These are phyloP conservation scores for Fusarium sp. DNA, from an alignment of 2,329 filamentous ascomycete genomes.

Conservation along the genomic window DNA sequence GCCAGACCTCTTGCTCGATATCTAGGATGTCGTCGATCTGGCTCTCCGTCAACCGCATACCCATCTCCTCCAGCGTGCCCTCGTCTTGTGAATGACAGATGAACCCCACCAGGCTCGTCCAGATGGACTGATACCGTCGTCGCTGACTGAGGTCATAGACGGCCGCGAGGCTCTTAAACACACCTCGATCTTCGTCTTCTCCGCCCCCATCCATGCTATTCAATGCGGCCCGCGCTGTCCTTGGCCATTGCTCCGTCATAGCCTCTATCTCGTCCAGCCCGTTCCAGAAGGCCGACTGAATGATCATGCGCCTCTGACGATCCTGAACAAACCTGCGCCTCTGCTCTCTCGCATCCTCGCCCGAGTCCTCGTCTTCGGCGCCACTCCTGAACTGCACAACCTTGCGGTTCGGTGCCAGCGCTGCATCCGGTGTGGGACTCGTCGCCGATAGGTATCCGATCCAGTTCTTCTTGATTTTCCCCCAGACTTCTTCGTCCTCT, in stretches of 20 bases:
- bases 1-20: no score
- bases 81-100: no score
- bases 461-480: slow-evolving; percentile 1
- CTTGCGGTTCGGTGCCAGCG: slow-evolving; percentile 6
- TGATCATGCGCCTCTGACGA: no score
- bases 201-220: not conserved
- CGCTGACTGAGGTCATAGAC: not conserved
- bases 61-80: no score
- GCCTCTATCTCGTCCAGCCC: slow-evolving; percentile 3
- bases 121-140: not conserved
- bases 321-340: no score
- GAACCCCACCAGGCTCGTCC: slow-evolving; percentile 3
- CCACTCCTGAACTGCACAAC: not conserved
- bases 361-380: not conserved
- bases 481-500: not conserved
- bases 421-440: not conserved
- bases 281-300: no score
- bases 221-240: not conserved
- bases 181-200: not conserved
- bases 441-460: slow-evolving; percentile 6
- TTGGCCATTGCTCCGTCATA: not conserved
- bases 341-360: no score
- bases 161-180: not conserved
- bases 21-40: no score
- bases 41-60: no score